Evolutionary conservation across 345 rosid species (phyloP).

Genomic region (Gossypium mustelinum): DNA sequence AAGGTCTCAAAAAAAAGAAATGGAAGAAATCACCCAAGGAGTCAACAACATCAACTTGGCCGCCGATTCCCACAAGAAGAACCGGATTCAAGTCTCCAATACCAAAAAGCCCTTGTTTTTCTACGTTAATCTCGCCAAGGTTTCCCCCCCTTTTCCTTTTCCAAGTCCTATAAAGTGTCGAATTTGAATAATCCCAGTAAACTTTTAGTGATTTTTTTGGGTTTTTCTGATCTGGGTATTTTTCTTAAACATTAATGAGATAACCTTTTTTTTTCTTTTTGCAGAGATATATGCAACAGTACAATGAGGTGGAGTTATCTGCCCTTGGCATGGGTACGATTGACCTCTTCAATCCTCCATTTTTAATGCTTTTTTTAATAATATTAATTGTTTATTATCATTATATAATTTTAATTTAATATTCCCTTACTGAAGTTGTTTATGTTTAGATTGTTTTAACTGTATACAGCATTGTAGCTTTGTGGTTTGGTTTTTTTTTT

Average conservation of each 20-base stretch:
- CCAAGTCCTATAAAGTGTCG: neutral
- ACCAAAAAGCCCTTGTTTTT: slow-evolving; percentile 89
- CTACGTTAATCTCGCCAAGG: slow-evolving; percentile 96
- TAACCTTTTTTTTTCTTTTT: neutral
- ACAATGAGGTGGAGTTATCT: slow-evolving; percentile 79
- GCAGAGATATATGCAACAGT: slow-evolving; percentile 95
- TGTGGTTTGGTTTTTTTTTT: neutral
- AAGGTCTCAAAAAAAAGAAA: slow-evolving; percentile 13
- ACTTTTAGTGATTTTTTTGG: neutral
- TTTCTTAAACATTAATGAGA: neutral
- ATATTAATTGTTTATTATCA: neutral
- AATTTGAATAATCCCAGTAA: neutral
- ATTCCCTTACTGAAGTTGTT: neutral
- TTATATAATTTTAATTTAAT: neutral
- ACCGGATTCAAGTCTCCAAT: slow-evolving; percentile 90
- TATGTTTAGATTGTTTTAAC: neutral
- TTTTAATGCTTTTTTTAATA: neutral
- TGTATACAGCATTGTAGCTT: neutral
- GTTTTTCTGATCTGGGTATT: neutral
- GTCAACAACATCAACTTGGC: slow-evolving; percentile 48
- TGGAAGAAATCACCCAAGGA: slow-evolving; percentile 78
- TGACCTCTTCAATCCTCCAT: slow-evolving; percentile 9
- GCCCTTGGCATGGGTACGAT: slow-evolving; percentile 91
- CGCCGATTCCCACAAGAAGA: slow-evolving; percentile 58
- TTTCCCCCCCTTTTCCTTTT: neutral